Conservation (phyloP, 2,329 filamentous ascomycete species). For the Elsinoe ampelina region DNA sequence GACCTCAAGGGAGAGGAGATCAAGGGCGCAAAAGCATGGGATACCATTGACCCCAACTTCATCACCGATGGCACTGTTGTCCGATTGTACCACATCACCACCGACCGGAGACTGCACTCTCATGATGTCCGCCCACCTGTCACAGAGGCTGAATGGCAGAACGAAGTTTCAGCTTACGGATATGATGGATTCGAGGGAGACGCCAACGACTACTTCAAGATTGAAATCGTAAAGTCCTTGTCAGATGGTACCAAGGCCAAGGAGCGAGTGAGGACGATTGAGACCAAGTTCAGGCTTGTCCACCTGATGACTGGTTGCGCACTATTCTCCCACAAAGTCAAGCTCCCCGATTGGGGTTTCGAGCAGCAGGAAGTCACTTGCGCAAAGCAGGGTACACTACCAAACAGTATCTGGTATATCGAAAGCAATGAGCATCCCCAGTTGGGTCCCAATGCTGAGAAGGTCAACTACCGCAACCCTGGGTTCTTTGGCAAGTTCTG, state of each 20-base stretch:
- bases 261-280: constrained; percentile 79
- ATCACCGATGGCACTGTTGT: constrained; percentile 74
- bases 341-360: constrained; percentile 94
- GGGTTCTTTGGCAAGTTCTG: constrained; percentile 97
- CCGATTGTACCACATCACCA: constrained; percentile 73
- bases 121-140: constrained; percentile 86
- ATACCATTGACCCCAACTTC: constrained; percentile 57
- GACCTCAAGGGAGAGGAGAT: constrained; percentile 59
- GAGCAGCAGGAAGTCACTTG: constrained; percentile 99
- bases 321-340: constrained; percentile 97
- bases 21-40: constrained; percentile 76
- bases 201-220: constrained; percentile 88
- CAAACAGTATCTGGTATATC: constrained; percentile 96
- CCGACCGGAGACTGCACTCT: constrained; percentile 84
- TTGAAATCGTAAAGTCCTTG: constrained; percentile 88
- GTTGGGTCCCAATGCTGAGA: constrained; percentile 67
- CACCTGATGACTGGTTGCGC: constrained; percentile 96
- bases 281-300: constrained; percentile 91
- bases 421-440: constrained; percentile 81
- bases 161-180: constrained; percentile 69
- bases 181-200: constrained; percentile 96
- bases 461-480: constrained; percentile 89
- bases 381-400: constrained; percentile 78
- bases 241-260: constrained; percentile 72
- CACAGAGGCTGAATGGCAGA: constrained; percentile 60